Conservation (phyloP, 352 stramenopile species). For the Pythium dissimile region DNA sequence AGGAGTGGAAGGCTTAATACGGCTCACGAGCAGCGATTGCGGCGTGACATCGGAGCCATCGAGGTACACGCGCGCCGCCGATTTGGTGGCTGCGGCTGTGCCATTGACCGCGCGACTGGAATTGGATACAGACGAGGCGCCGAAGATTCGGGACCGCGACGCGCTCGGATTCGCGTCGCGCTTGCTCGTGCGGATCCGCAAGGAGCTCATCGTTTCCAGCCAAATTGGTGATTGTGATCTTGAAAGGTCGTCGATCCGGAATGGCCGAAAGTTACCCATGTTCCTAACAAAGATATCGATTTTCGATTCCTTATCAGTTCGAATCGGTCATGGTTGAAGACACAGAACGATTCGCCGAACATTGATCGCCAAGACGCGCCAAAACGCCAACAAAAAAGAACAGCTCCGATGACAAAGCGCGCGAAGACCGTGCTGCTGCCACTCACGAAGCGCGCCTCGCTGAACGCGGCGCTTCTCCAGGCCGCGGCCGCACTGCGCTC, state of each 20-base stretch:
- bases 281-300: too few relatives aligned
- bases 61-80: conserved; percentile 58
- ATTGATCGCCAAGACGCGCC: too few relatives aligned
- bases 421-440: conserved; percentile 19
- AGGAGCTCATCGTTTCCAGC: conserved; percentile 39
- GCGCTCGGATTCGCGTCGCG: conserved; percentile 37
- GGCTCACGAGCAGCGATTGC: conserved; percentile 70
- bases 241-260: not conserved
- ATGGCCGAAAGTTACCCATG: not conserved
- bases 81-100: conserved; percentile 30
- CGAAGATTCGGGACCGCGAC: conserved; percentile 51
- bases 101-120: conserved; percentile 66
- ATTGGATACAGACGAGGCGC: conserved; percentile 60
- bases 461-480: conserved; percentile 9
- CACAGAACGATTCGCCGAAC: too few relatives aligned
- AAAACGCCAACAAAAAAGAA: too few relatives aligned
- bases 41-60: conserved; percentile 71
- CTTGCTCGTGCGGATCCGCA: conserved; percentile 38
- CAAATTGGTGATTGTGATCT: not conserved
- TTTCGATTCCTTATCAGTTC: not conserved
- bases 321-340: not conserved
- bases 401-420: not conserved
- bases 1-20: conserved; percentile 57
- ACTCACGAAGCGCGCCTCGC: conserved; percentile 9
- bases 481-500: not conserved